These are phyloP conservation scores for Cystobasidiaceae sp. DNA, from an alignment of 1,284 basidiomycete genomes.

Conservation along the genomic window DNA sequence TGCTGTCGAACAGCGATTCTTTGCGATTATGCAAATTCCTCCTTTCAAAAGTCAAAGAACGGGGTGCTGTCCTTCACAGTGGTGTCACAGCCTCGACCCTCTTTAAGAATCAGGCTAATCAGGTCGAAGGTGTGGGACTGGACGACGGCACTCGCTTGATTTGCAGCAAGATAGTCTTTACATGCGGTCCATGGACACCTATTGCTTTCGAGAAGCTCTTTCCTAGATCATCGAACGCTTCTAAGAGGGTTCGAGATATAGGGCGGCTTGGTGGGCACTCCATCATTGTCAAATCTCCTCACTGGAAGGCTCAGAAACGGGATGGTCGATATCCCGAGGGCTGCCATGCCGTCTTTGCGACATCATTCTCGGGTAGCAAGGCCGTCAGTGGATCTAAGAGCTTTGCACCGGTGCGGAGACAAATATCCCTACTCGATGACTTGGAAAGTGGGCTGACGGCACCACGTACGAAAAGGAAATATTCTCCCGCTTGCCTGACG, in stretches of 20 bases:
- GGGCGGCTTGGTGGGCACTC: conserved; percentile 9
- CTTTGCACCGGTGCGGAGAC: conserved; percentile 6
- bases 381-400: neutral
- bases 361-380: neutral
- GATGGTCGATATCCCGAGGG: neutral
- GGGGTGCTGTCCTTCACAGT: neutral
- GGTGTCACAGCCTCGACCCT: neutral
- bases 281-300: conserved; percentile 8
- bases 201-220: conserved; percentile 7
- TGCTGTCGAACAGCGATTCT: conserved; percentile 10
- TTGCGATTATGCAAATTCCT: conserved; percentile 5
- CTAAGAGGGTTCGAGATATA: neutral
- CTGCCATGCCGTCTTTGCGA: conserved; percentile 21
- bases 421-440: neutral
- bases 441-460: neutral
- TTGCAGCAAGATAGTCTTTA: conserved; percentile 3
- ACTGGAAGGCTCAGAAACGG: neutral
- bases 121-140: neutral
- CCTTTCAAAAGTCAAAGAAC: neutral
- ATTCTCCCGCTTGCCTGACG: conserved; percentile 17
- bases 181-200: conserved; percentile 5
- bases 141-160: neutral
- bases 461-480: neutral
- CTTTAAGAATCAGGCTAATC: neutral
- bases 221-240: neutral